A percentile compares a stretch with the other conserved stretches of the same genome.
Evolutionary conservation across 768 basidiomycete genomes (phyloP).

Genomic region (Mycena maculata): DNA sequence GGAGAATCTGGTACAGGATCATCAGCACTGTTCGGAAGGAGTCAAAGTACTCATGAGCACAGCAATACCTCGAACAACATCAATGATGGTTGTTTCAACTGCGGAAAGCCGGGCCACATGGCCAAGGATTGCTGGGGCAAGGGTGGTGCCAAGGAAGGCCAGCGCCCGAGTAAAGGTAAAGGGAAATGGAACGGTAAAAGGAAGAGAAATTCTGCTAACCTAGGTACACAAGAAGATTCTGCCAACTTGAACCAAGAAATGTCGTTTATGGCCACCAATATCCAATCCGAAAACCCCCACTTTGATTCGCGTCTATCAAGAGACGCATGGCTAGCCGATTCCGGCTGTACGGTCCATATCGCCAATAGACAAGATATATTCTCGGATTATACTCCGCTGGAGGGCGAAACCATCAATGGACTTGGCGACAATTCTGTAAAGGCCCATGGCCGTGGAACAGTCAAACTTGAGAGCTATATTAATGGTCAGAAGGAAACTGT

Average conservation of each 20-base stretch:
- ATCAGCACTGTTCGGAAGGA: slow-evolving; percentile 24
- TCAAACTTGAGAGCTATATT: slow-evolving; percentile 12
- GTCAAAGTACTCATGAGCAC: slow-evolving; percentile 11
- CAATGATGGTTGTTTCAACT: slow-evolving; percentile 24
- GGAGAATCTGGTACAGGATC: slow-evolving; percentile 25
- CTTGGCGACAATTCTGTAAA: slow-evolving; percentile 18
- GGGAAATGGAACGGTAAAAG: slow-evolving; percentile 13
- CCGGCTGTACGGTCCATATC: slow-evolving; percentile 22
- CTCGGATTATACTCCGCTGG: slow-evolving; percentile 10
- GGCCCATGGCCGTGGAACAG: slow-evolving; percentile 15
- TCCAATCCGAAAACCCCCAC: slow-evolving; percentile 1
- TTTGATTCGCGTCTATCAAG: slow-evolving; percentile 26
- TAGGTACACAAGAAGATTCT: background rate
- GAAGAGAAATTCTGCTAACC: too few species aligned
- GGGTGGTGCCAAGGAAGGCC: slow-evolving; percentile 22
- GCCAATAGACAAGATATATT: slow-evolving; percentile 6
- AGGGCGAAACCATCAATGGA: slow-evolving; percentile 22
- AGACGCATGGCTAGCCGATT: slow-evolving; percentile 23
- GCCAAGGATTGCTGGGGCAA: slow-evolving; percentile 24
- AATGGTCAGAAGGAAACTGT: slow-evolving; percentile 17
- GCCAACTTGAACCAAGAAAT: background rate
- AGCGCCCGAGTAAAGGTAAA: slow-evolving; percentile 1
- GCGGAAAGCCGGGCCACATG: slow-evolving; percentile 10
- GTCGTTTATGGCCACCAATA: slow-evolving; percentile 1
- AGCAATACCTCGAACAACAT: slow-evolving; percentile 8